Percentiles rank a stretch among this genome's conserved stretches.
Evolutionary conservation across 257 asterid genomes (phyloP).

Genomic region (Solanum etuberosum): DNA sequence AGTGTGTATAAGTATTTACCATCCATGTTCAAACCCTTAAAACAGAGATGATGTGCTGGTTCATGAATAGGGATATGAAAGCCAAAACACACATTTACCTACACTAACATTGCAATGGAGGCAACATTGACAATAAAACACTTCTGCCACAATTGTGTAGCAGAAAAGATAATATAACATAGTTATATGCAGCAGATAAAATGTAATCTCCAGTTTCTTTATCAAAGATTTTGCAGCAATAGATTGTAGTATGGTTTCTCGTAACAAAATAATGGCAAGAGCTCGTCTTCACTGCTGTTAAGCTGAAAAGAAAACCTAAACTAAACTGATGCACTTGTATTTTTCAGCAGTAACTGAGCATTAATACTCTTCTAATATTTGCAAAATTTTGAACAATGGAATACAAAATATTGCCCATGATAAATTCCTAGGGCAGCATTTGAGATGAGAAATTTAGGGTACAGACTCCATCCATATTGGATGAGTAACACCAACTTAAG

Average conservation of each 20-base stretch:
- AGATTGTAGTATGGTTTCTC: neutral
- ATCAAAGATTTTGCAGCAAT: neutral
- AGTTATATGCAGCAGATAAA: neutral
- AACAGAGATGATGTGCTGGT: neutral
- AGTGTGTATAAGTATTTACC: neutral
- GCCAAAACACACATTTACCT: neutral
- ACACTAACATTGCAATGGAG: neutral
- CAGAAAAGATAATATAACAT: neutral
- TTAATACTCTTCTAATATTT: neutral
- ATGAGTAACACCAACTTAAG: neutral
- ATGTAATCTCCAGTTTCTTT: neutral
- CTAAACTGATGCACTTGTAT: neutral
- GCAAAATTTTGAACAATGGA: neutral
- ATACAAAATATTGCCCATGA: neutral
- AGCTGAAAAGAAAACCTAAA: neutral
- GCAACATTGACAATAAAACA: neutral
- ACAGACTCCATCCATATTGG: neutral
- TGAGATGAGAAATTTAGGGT: neutral
- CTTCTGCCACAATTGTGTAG: neutral
- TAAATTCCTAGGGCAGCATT: neutral
- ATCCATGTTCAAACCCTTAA: neutral
- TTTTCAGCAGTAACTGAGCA: neutral
- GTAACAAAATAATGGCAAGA: neutral
- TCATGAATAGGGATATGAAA: neutral
- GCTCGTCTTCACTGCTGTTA: neutral